phyloP scores from a whole-genome alignment of 179 eudicot species.

The Amaranthus tricolor region DNA sequence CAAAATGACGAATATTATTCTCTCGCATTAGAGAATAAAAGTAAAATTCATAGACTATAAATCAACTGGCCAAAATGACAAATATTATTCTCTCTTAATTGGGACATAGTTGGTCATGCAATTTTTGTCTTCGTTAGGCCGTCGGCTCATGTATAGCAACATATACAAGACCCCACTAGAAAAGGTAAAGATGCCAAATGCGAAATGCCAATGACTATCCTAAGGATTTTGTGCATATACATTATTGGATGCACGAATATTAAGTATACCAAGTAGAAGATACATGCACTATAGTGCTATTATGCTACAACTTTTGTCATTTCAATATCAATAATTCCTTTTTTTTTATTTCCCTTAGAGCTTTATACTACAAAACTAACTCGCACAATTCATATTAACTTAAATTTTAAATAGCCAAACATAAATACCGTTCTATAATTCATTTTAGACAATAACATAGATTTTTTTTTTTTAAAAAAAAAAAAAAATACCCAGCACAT shows the following conservation, averaged over 20 bases:
- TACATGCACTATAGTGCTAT: constrained; percentile 21
- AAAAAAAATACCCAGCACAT: too few relatives aligned
- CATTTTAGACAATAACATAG: too few relatives aligned
- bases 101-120: neutral
- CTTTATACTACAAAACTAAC: too few relatives aligned
- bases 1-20: too few relatives aligned
- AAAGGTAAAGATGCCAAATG: constrained; percentile 26
- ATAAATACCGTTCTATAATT: too few relatives aligned
- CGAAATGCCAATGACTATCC: neutral
- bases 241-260: constrained; percentile 28
- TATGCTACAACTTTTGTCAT: constrained; percentile 17
- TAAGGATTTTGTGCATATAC: constrained; percentile 28
- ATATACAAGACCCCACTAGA: constrained; percentile 10
- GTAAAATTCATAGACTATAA: too few relatives aligned
- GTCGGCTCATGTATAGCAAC: constrained; percentile 4
- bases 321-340: constrained; percentile 5
- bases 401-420: too few relatives aligned
- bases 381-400: too few relatives aligned
- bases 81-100: too few relatives aligned
- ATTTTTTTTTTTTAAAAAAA: too few relatives aligned
- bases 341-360: neutral
- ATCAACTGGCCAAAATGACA: too few relatives aligned
- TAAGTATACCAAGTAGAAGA: constrained; percentile 20
- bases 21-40: too few relatives aligned
- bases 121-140: neutral